phyloP scores from a whole-genome alignment of 176 grass and related monocot species.

The Carex littledalei region DNA sequence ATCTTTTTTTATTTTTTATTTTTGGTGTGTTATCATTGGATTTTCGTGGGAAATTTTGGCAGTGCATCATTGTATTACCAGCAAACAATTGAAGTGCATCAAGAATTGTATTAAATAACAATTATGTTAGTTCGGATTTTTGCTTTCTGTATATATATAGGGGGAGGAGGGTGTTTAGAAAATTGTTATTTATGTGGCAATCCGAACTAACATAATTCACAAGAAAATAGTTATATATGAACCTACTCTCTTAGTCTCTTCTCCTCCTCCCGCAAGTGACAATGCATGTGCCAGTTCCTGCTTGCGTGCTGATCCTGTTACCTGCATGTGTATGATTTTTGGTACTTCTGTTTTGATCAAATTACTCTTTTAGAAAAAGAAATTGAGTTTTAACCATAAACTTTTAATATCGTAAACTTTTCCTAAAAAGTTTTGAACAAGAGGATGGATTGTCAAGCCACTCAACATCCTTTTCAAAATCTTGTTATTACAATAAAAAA shows the following conservation, averaged over 20 bases:
- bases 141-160: not conserved
- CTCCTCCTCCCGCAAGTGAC: constrained; percentile 92
- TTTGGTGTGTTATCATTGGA: not conserved
- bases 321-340: constrained; percentile 30
- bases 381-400: too few species aligned
- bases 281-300: constrained; percentile 77
- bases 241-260: constrained; percentile 59
- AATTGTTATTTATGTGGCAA: not conserved
- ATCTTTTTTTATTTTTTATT: not conserved
- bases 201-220: not conserved
- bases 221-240: not conserved
- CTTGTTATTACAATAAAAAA: too few species aligned
- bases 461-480: too few species aligned
- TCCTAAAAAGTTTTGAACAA: too few species aligned
- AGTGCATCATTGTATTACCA: not conserved
- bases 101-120: too few species aligned
- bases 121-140: not conserved
- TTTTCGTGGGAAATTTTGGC: constrained; percentile 7
- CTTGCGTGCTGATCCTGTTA: constrained; percentile 84
- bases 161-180: too few species aligned
- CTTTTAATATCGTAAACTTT: too few species aligned
- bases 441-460: too few species aligned
- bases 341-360: too few species aligned
- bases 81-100: constrained; percentile 7
- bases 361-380: too few species aligned